Conservation (phyloP, 75 land plant genomes). For the Gnetum montanum region DNA sequence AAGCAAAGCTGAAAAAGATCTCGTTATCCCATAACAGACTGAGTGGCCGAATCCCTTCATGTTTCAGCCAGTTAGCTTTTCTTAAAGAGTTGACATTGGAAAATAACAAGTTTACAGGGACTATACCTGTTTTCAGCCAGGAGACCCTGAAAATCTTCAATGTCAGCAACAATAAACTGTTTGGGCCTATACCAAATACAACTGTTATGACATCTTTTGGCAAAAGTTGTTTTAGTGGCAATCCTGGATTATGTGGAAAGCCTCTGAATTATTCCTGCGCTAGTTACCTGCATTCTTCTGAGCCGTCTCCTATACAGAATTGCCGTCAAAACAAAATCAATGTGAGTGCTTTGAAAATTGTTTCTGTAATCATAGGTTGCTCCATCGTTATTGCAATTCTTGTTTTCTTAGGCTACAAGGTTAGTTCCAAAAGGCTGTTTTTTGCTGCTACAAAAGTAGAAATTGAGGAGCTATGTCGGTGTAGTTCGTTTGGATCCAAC, state of each 20-base stretch:
- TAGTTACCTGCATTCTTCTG: constrained; percentile 3
- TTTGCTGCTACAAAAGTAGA: no score
- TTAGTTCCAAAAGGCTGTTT: no score
- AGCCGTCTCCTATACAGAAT: neutral
- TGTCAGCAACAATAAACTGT: constrained; percentile 46
- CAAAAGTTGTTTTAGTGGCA: constrained; percentile 21
- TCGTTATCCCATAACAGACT: no score
- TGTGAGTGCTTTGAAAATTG: neutral
- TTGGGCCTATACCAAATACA: constrained; percentile 53
- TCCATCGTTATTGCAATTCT: no score
- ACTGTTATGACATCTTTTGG: constrained; percentile 21
- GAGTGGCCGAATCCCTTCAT: no score
- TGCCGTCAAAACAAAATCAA: neutral
- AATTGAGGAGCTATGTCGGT: no score
- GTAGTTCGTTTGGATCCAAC: neutral
- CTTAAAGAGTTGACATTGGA: no score
- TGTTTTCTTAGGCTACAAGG: no score
- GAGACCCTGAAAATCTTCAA: constrained; percentile 38
- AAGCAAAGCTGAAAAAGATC: no score
- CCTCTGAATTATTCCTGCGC: constrained; percentile 28
- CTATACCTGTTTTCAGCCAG: constrained; percentile 46
- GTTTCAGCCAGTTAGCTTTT: no score
- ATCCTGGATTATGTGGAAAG: constrained; percentile 57
- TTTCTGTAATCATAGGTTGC: no score
- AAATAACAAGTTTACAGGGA: constrained; percentile 41